Evolutionary conservation across 164 flowering plant species (phyloP).

Genomic region (Dillenia suffruticosa): DNA sequence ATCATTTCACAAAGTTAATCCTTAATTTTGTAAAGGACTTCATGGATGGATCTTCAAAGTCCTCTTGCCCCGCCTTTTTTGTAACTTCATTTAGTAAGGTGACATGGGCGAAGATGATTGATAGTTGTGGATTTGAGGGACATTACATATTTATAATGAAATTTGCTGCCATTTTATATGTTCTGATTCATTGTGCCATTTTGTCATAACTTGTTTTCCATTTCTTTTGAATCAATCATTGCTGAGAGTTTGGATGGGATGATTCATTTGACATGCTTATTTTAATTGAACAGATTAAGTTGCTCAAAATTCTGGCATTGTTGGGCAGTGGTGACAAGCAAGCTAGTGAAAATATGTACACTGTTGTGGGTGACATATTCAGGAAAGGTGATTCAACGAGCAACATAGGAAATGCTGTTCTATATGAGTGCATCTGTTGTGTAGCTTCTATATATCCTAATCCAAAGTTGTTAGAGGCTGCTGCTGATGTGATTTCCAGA

Average conservation of each 20-base stretch:
- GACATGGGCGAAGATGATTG: too few species aligned
- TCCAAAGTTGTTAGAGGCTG: constrained; percentile 79
- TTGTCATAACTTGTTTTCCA: too few species aligned
- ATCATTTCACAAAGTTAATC: too few species aligned
- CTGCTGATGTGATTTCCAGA: constrained; percentile 84
- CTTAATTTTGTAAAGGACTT: too few species aligned
- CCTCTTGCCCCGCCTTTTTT: too few species aligned
- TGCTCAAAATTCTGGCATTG: constrained; percentile 83
- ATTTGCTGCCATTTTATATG: too few species aligned
- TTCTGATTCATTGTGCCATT: too few species aligned
- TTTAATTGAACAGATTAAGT: constrained; percentile 60
- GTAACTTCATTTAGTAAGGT: too few species aligned
- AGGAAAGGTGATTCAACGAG: constrained; percentile 78
- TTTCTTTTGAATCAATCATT: too few species aligned
- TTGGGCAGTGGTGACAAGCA: constrained; percentile 87
- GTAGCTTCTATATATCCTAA: constrained; percentile 80
- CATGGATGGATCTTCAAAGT: too few species aligned
- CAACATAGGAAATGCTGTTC: constrained; percentile 93
- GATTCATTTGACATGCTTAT: constrained; percentile 2
- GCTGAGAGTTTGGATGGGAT: not conserved
- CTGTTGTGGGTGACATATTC: constrained; percentile 82
- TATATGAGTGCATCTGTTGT: constrained; percentile 92
- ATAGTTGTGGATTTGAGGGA: too few species aligned
- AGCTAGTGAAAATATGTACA: constrained; percentile 89
- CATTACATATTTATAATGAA: too few species aligned